phyloP scores from a whole-genome alignment of 2,329 filamentous ascomycete genomes.

The Penicillium sp. region DNA sequence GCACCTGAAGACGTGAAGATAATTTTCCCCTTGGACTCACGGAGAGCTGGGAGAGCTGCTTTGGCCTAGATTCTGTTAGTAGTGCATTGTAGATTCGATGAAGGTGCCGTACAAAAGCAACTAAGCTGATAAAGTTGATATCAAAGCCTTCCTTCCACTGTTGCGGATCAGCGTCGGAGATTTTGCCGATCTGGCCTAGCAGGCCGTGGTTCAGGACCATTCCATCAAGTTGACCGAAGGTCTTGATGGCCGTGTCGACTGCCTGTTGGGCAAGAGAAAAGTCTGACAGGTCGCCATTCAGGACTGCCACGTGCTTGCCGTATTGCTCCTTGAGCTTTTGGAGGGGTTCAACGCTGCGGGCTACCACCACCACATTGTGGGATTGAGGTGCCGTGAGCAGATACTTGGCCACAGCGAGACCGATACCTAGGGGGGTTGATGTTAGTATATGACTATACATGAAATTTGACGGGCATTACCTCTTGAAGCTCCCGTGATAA shows the following conservation, averaged over 20 bases:
- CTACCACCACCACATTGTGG: conserved; percentile 59
- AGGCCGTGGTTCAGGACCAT: conserved; percentile 86
- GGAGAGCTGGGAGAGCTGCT: conserved; percentile 34
- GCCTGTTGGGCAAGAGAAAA: conserved; percentile 58
- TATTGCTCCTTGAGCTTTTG: conserved; percentile 56
- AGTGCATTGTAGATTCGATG: not conserved
- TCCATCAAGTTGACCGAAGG: conserved; percentile 74
- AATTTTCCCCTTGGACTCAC: conserved; percentile 37
- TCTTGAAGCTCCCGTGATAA: conserved; percentile 67
- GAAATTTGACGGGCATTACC: conserved; percentile 38
- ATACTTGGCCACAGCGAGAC: conserved; percentile 59
- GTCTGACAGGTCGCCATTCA: conserved; percentile 60
- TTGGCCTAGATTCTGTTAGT: conserved; percentile 24
- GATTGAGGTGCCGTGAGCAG: conserved; percentile 52
- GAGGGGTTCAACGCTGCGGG: conserved; percentile 57
- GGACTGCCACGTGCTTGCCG: conserved; percentile 54
- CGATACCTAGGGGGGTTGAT: conserved; percentile 53
- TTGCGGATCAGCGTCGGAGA: conserved; percentile 66
- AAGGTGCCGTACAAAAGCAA: conserved; percentile 65
- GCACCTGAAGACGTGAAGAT: conserved; percentile 41
- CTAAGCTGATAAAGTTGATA: conserved; percentile 80
- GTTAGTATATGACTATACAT: conserved; percentile 3
- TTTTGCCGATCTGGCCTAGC: conserved; percentile 69
- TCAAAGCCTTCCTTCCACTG: conserved; percentile 78
- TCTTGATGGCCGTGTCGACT: conserved; percentile 62